A percentile compares a stretch with the other conserved stretches of the same genome.
These are phyloP conservation scores for Madurella mycetomatis DNA, from an alignment of 2,329 filamentous ascomycete genomes.

Conservation along the genomic window DNA sequence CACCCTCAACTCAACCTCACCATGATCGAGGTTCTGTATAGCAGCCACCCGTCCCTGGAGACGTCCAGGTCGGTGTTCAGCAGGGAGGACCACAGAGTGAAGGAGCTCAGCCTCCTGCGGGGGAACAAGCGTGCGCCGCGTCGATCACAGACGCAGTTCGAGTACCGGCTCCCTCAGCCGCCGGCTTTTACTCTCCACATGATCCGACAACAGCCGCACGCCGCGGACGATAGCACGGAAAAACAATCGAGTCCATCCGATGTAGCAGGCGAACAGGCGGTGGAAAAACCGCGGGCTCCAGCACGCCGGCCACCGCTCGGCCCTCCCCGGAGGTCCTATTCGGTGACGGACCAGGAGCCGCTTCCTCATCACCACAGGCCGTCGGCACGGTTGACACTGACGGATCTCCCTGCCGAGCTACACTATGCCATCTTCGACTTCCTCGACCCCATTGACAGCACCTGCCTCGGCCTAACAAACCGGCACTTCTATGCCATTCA, in stretches of 20 bases:
- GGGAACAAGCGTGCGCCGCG: conserved; percentile 37
- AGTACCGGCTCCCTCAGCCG: conserved; percentile 35
- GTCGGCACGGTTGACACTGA: conserved; percentile 42
- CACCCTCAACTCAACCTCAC: conserved; percentile 6
- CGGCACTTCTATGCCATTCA: conserved; percentile 56
- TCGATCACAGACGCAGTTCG: conserved; percentile 45
- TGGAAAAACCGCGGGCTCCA: conserved; percentile 1
- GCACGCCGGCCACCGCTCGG: conserved; percentile 35
- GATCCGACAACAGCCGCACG: conserved; percentile 15
- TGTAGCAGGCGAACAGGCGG: conserved; percentile 2
- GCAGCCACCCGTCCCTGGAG: conserved; percentile 18
- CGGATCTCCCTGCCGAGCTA: conserved; percentile 54
- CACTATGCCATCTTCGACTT: conserved; percentile 58
- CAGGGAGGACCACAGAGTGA: conserved; percentile 40
- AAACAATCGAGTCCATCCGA: neutral
- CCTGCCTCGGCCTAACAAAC: conserved; percentile 57
- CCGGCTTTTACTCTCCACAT: conserved; percentile 21
- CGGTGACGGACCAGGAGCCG: conserved; percentile 57
- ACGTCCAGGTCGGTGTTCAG: conserved; percentile 28
- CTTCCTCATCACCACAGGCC: conserved; percentile 46
- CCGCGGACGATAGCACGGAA: neutral
- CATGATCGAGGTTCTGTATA: conserved; percentile 34
- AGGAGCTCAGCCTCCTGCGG: conserved; percentile 36
- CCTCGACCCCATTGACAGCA: conserved; percentile 61
- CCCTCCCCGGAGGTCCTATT: conserved; percentile 53